Evolutionary conservation across 176 grass and related monocot genomes (phyloP).

Genomic region (Cenchrus fungigraminus): DNA sequence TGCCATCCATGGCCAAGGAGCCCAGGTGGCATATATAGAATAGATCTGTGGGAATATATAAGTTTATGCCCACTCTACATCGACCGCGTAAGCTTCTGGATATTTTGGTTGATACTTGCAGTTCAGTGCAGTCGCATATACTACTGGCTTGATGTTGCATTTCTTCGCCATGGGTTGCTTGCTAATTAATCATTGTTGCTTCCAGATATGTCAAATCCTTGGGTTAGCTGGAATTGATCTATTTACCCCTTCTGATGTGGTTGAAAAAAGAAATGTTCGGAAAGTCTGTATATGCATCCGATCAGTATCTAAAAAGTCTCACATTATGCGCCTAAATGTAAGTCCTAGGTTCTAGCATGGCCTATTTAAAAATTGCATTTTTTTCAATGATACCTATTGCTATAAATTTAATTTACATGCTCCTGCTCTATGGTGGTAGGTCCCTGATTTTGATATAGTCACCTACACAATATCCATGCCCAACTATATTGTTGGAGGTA

Average conservation of each 20-base stretch:
- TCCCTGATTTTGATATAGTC: conserved; percentile 94
- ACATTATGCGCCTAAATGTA: conserved; percentile 59
- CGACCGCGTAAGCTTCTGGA: neutral
- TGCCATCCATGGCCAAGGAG: neutral
- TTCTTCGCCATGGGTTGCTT: conserved; percentile 10
- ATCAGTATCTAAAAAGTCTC: conserved; percentile 74
- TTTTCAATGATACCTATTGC: neutral
- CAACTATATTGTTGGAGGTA: conserved; percentile 84
- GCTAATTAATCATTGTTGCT: conserved; percentile 27
- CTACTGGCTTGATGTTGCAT: conserved; percentile 1
- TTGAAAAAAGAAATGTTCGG: conserved; percentile 85
- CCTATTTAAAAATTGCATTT: conserved; percentile 23
- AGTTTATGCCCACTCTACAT: neutral
- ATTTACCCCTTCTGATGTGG: conserved; percentile 88
- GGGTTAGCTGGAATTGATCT: conserved; percentile 85
- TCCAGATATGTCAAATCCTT: conserved; percentile 87
- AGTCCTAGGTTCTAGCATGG: conserved; percentile 40
- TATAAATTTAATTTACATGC: neutral
- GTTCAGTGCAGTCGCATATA: neutral
- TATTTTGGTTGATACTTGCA: neutral
- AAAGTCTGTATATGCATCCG: conserved; percentile 92
- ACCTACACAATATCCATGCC: conserved; percentile 92
- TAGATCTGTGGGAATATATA: neutral
- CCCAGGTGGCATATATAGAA: neutral
- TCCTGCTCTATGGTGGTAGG: conserved; percentile 47